Evolutionary conservation across 1,284 basidiomycete genomes (phyloP).

Genomic region (Ustilago sp.): DNA sequence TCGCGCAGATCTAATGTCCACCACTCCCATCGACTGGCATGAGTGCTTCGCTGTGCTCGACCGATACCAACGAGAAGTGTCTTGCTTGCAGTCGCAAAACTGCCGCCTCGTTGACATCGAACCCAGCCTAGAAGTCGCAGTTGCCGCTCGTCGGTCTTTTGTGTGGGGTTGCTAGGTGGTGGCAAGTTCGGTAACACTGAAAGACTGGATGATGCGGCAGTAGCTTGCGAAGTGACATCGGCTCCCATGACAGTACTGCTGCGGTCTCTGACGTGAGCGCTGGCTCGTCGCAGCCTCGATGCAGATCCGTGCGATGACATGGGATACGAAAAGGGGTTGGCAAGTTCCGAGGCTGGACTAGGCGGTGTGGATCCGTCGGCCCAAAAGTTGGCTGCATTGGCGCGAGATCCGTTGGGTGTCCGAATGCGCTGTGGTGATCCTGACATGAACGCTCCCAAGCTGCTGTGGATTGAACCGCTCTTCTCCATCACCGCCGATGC

Average conservation of each 20-base stretch:
- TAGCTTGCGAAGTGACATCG: conserved; percentile 14
- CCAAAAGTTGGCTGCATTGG: conserved; percentile 45
- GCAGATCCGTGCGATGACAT: conserved; percentile 52
- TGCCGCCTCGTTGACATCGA: conserved; percentile 37
- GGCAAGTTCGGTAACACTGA: conserved; percentile 29
- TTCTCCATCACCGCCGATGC: conserved; percentile 29
- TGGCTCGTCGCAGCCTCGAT: conserved; percentile 35
- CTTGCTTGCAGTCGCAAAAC: conserved; percentile 14
- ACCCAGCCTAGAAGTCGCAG: conserved; percentile 49
- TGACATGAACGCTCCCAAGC: conserved; percentile 21
- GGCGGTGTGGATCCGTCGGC: conserved; percentile 45
- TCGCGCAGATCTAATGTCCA: conserved; percentile 45
- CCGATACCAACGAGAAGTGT: conserved; percentile 24
- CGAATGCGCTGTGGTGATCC: conserved; percentile 45
- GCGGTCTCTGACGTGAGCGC: conserved; percentile 40
- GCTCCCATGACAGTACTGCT: conserved; percentile 14
- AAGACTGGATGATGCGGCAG: conserved; percentile 28
- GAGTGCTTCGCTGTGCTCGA: conserved; percentile 23
- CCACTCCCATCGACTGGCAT: conserved; percentile 40
- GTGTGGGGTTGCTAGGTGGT: conserved; percentile 27
- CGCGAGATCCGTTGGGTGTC: conserved; percentile 41
- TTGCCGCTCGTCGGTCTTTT: conserved; percentile 35
- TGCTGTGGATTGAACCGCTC: conserved; percentile 40
- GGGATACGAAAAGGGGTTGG: conserved; percentile 40
- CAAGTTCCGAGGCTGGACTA: conserved; percentile 38